Base-by-base conservation (phyloP, 805 yeast species). In the Yamadazyma laniorum region DNA sequence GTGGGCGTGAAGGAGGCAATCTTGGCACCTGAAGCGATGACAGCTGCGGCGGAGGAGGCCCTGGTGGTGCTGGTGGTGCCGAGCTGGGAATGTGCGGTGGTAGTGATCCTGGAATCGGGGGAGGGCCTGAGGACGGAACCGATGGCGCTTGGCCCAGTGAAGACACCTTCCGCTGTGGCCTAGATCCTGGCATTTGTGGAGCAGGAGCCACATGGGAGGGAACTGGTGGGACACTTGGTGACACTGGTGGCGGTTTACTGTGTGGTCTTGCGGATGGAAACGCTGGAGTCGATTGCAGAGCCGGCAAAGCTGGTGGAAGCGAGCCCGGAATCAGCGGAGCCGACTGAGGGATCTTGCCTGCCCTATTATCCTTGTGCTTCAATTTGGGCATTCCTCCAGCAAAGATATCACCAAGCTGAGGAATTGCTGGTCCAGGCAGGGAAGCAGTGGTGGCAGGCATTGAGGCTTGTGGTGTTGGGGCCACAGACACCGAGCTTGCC, bases 371-470 rank as follows among this genome's bases (percentile, higher is more conserved):
- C 22, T 50, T 54, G 29, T 59, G 56, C 36, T 75, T 78, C 44
- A 85, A 67, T 51, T 82, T 82, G 6, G 95, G 93, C 59, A 86
- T 71, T 1, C 95, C 95, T 5, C 83, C 86, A 3, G 93, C 88
- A 60, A 82, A 80, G 12, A 82, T 69, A 35, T 80, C 83, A 13
- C 85, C 87, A 48, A 82, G 61, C 52, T 67, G 78, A 2, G 82
- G 81, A 7, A 59, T 59, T 11, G 67, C 48, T 2, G 60, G 36
- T 3, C 55, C 43, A 14, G 45, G 29, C 23, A 26, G 31, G 3
- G 39, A 18, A 7, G 47, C 22, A 6, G 32, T 51, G 2, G 59
- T 39, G 9, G 33, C 8, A 8, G 34, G 22, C 7, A 61, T 53
- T 12, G 46, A n/a, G n/a, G 29, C 23, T n/a, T 25, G 6, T 5